Conservation (phyloP, 2,329 filamentous ascomycete genomes). For the Botrytis cinerea region DNA sequence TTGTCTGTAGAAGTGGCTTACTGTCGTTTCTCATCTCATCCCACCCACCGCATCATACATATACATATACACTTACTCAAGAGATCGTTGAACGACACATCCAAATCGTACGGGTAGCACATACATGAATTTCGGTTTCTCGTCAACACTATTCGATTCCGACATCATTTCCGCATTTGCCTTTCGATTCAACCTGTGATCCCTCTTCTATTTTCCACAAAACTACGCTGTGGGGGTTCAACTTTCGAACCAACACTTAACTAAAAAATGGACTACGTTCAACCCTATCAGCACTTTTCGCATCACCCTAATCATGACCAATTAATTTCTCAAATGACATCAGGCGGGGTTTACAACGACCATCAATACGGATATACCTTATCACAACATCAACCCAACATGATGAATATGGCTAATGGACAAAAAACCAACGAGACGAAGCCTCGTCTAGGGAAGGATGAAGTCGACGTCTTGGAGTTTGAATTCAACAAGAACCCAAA, state of each 20-base stretch:
- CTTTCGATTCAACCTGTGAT: background rate
- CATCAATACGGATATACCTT: slow-evolving; percentile 31
- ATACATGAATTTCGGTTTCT: background rate
- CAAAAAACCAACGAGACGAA: slow-evolving; percentile 40
- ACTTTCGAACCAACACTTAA: slow-evolving; percentile 4
- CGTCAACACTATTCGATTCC: background rate
- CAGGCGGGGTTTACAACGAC: slow-evolving; percentile 27
- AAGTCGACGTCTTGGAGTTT: slow-evolving; percentile 59
- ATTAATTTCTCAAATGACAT: slow-evolving; percentile 22
- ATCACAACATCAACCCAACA: slow-evolving; percentile 41
- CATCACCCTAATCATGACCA: slow-evolving; percentile 33
- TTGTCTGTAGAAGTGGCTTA: slow-evolving; percentile 19
- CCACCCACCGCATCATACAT: background rate
- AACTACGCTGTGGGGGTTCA: background rate
- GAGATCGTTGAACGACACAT: slow-evolving; percentile 15
- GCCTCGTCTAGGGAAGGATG: slow-evolving; percentile 55
- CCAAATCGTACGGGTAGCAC: background rate
- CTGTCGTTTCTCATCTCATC: slow-evolving; percentile 18
- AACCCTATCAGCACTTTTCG: slow-evolving; percentile 28
- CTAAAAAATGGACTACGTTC: slow-evolving; percentile 37
- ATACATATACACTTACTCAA: slow-evolving; percentile 3
- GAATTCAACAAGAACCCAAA: slow-evolving; percentile 67
- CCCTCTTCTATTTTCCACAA: background rate
- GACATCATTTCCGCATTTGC: background rate
- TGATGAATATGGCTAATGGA: slow-evolving; percentile 33